These are phyloP conservation scores for Boletus tomentosulus DNA, from an alignment of 768 basidiomycete species.

Conservation along the genomic window DNA sequence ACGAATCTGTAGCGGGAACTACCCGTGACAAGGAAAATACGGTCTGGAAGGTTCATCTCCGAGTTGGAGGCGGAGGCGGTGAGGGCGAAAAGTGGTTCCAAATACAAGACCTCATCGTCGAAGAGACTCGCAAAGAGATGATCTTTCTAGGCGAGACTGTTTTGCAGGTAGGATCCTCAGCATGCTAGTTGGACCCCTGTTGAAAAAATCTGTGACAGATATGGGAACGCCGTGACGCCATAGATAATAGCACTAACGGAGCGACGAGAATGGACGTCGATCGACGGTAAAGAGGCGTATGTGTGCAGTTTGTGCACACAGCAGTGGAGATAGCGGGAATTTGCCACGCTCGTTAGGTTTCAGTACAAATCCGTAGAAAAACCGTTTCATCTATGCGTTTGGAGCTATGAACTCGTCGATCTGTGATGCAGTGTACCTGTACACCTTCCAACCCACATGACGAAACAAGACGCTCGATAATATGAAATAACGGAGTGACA, in stretches of 20 bases:
- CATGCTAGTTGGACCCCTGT: neutral
- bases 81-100: conserved; percentile 93
- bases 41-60: conserved; percentile 88
- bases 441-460: conserved; percentile 13
- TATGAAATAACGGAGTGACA: neutral
- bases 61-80: conserved; percentile 68
- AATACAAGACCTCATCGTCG: conserved; percentile 94
- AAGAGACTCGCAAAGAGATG: conserved; percentile 96
- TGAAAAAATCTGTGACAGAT: conserved; percentile 39
- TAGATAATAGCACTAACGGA: conserved; percentile 12
- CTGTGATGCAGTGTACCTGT: conserved; percentile 10
- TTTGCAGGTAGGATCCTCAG: conserved; percentile 61
- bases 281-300: conserved; percentile 16
- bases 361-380: conserved; percentile 6
- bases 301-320: conserved; percentile 1
- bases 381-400: conserved; percentile 1
- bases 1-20: conserved; percentile 94
- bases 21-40: conserved; percentile 89
- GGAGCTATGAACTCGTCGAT: neutral
- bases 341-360: conserved; percentile 21
- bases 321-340: conserved; percentile 30
- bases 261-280: conserved; percentile 31
- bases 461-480: neutral
- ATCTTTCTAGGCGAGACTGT: conserved; percentile 97
- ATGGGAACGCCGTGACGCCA: conserved; percentile 52